Conservation (phyloP, 805 yeast species). For the Ogataea nonfermentans region DNA sequence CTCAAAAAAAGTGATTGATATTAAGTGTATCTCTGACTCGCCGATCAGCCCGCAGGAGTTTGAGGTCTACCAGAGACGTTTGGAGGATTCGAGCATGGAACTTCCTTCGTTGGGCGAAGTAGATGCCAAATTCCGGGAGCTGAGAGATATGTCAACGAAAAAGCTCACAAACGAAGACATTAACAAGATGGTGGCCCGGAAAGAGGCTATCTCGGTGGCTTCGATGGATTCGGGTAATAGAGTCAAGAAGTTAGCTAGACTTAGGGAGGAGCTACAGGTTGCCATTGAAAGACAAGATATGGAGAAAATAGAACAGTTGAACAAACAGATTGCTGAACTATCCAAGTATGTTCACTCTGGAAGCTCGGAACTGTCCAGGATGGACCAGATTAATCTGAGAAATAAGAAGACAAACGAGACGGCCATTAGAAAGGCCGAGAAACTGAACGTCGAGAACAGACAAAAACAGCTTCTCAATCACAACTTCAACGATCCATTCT, state of each 20-base stretch:
- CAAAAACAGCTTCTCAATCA: conserved; percentile 44
- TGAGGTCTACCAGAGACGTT: conserved; percentile 60
- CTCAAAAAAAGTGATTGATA: conserved; percentile 69
- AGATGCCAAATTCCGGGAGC: conserved; percentile 59
- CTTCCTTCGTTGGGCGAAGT: conserved; percentile 66
- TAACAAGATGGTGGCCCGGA: conserved; percentile 71
- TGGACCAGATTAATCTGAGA: conserved; percentile 77
- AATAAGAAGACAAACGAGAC: conserved; percentile 80
- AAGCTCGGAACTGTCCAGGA: conserved; percentile 41
- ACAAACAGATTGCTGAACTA: conserved; percentile 40
- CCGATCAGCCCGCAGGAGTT: conserved; percentile 71
- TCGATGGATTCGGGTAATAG: conserved; percentile 65
- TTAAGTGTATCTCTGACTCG: conserved; percentile 78
- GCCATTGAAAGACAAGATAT: conserved; percentile 61
- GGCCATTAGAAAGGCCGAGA: conserved; percentile 76
- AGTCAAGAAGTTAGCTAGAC: conserved; percentile 68
- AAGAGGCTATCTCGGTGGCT: conserved; percentile 57
- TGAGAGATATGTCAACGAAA: conserved; percentile 60
- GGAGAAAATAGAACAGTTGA: conserved; percentile 44
- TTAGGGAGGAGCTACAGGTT: conserved; percentile 71
- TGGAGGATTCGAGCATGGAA: conserved; percentile 53
- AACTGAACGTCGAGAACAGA: conserved; percentile 55
- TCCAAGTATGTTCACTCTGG: conserved; percentile 36
- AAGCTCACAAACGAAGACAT: conserved; percentile 72
- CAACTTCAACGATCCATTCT: conserved; percentile 67